Conservation (phyloP, 768 basidiomycete species). For the Mrakia frigida region DNA sequence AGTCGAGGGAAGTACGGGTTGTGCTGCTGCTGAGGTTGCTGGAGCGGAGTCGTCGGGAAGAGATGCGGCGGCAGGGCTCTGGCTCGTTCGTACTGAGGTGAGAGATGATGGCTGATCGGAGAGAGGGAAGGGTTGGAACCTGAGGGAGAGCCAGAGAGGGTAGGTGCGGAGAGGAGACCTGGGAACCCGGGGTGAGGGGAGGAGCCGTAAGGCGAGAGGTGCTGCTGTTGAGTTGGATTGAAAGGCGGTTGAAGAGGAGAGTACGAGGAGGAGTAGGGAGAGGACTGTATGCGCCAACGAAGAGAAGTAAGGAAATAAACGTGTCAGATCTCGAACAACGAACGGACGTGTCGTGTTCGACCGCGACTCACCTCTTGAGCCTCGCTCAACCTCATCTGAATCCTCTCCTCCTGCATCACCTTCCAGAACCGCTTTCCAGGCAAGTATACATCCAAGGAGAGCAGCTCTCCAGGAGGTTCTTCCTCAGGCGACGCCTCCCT, state of each 20-base stretch:
- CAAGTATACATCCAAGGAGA: neutral
- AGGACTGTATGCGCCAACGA: neutral
- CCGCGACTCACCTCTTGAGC: neutral
- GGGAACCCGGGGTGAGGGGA: neutral
- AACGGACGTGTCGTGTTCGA: neutral
- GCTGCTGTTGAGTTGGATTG: neutral
- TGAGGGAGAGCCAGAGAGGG: neutral
- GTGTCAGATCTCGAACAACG: neutral
- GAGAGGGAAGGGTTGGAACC: neutral
- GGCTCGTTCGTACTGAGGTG: neutral
- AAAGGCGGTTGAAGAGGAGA: neutral
- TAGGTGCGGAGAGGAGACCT: neutral
- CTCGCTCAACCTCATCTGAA: neutral
- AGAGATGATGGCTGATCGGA: neutral
- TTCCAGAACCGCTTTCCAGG: constrained; percentile 11
- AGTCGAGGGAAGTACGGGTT: constrained; percentile 6
- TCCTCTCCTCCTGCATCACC: constrained; percentile 13
- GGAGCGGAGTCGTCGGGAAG: neutral
- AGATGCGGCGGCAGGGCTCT: neutral
- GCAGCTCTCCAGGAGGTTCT: constrained; percentile 7
- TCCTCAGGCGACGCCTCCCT: constrained; percentile 10
- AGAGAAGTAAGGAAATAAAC: neutral
- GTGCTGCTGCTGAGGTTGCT: neutral
- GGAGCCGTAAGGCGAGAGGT: neutral
- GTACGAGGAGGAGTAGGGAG: neutral